phyloP scores from a whole-genome alignment of 2,329 filamentous ascomycete species.

The Fusarium decemcellulare region DNA sequence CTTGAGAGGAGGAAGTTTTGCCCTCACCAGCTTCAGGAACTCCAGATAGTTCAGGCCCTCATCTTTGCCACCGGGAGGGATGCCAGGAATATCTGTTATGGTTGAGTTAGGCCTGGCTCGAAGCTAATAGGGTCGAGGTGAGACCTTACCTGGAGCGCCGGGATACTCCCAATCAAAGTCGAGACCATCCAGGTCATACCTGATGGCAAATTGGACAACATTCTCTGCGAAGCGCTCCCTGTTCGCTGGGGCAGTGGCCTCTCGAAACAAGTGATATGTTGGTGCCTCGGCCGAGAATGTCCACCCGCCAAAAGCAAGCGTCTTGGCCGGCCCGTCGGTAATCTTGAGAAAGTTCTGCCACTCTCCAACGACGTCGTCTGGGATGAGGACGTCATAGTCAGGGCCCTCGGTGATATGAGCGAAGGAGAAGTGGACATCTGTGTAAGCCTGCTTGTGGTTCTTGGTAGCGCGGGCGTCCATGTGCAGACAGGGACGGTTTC shows the following conservation, averaged over 20 bases:
- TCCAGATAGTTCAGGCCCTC: constrained; percentile 35
- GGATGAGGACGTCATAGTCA: constrained; percentile 22
- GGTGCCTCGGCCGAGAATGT: constrained; percentile 31
- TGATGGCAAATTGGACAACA: constrained; percentile 54
- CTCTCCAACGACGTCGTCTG: no score
- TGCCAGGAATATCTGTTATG: constrained; percentile 43
- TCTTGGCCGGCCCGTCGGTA: neutral
- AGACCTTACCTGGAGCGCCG: constrained; percentile 4
- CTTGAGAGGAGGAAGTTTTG: constrained; percentile 34
- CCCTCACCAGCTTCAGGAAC: constrained; percentile 7
- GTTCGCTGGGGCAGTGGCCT: constrained; percentile 46
- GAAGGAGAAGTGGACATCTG: constrained; percentile 57
- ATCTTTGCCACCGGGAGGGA: constrained; percentile 44
- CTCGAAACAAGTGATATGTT: constrained; percentile 36
- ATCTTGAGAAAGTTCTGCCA: no score
- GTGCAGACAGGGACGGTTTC: constrained; percentile 48
- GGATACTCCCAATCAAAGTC: constrained; percentile 62
- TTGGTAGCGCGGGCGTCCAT: constrained; percentile 30
- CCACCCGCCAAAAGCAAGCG: constrained; percentile 51
- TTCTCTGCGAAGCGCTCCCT: constrained; percentile 50
- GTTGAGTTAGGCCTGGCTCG: neutral
- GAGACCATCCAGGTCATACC: constrained; percentile 55
- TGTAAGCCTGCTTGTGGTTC: constrained; percentile 9
- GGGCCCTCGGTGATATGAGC: constrained; percentile 39
- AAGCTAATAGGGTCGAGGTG: no score